phyloP scores from a whole-genome alignment of 2,329 filamentous ascomycete species.

The Fusarium austroafricanum region DNA sequence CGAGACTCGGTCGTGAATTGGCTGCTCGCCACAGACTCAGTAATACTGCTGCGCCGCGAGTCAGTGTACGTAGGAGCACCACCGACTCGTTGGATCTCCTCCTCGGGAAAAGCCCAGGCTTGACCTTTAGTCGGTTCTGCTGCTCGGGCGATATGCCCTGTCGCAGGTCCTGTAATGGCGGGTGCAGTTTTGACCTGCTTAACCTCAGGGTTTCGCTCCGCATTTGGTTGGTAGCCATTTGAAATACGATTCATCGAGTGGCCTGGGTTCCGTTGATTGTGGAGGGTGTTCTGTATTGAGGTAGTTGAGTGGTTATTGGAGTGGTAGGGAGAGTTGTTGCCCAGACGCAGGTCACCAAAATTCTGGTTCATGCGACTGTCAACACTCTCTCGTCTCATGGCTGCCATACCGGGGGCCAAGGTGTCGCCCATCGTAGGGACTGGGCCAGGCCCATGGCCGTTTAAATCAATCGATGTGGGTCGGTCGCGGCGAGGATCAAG shows the following conservation, averaged over 20 bases:
- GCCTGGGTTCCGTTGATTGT: constrained; percentile 73
- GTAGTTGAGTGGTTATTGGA: constrained; percentile 82
- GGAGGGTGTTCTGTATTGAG: constrained; percentile 77
- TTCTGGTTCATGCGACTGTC: constrained; percentile 81
- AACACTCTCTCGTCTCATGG: constrained; percentile 78
- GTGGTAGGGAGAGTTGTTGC: constrained; percentile 74
- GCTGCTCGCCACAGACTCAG: constrained; percentile 82
- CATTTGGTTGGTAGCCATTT: constrained; percentile 72
- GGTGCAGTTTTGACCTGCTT: constrained; percentile 75
- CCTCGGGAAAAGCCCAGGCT: constrained; percentile 85
- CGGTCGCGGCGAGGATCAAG: constrained; percentile 57
- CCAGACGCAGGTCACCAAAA: constrained; percentile 76
- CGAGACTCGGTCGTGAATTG: constrained; percentile 81
- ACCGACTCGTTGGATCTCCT: constrained; percentile 68
- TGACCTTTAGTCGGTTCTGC: constrained; percentile 85
- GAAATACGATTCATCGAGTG: constrained; percentile 69
- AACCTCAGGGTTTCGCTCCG: constrained; percentile 67
- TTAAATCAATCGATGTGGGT: constrained; percentile 53
- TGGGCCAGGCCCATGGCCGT: constrained; percentile 27
- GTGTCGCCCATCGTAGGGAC: constrained; percentile 51
- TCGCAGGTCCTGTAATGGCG: constrained; percentile 78
- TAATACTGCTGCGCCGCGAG: constrained; percentile 80
- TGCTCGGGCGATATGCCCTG: constrained; percentile 73
- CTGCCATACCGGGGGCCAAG: constrained; percentile 54
- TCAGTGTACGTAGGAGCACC: constrained; percentile 64